phyloP scores from a whole-genome alignment of 208 protist species.

The Wallacemonas rigidus region DNA sequence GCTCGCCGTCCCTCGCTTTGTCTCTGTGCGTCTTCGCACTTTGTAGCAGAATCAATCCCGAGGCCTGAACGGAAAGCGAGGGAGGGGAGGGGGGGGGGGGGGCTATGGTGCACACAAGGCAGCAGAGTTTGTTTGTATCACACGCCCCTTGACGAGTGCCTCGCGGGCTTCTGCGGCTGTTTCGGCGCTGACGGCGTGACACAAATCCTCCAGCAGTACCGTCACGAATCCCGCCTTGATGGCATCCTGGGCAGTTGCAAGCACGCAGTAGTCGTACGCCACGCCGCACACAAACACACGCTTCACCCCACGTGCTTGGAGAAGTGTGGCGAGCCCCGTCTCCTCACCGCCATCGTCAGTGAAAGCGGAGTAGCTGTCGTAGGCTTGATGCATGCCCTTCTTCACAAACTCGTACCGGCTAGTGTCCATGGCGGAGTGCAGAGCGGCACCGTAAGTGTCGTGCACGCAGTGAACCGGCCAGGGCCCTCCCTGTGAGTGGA shows the following conservation, averaged over 20 bases:
- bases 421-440: constrained; percentile 36
- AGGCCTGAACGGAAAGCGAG: too few species aligned
- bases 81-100: too few species aligned
- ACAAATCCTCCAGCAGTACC: constrained; percentile 60
- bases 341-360: constrained; percentile 31
- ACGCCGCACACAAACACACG: constrained; percentile 74
- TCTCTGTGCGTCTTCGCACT: too few species aligned
- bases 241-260: constrained; percentile 58
- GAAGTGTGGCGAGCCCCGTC: constrained; percentile 45
- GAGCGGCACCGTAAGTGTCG: constrained; percentile 38
- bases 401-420: constrained; percentile 29
- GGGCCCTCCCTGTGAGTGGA: constrained; percentile 38
- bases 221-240: constrained; percentile 37
- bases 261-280: constrained; percentile 74
- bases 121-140: background rate
- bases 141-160: constrained; percentile 14
- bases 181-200: constrained; percentile 30
- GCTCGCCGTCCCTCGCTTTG: too few species aligned
- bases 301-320: constrained; percentile 37
- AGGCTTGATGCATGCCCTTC: constrained; percentile 33
- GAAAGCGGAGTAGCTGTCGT: constrained; percentile 77
- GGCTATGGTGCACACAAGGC: too few species aligned
- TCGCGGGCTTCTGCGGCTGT: constrained; percentile 1
- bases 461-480: constrained; percentile 71
- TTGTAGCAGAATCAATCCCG: too few species aligned